Evolutionary conservation across 1,284 basidiomycete species (phyloP).

Genomic region (Malassezia obtusa): DNA sequence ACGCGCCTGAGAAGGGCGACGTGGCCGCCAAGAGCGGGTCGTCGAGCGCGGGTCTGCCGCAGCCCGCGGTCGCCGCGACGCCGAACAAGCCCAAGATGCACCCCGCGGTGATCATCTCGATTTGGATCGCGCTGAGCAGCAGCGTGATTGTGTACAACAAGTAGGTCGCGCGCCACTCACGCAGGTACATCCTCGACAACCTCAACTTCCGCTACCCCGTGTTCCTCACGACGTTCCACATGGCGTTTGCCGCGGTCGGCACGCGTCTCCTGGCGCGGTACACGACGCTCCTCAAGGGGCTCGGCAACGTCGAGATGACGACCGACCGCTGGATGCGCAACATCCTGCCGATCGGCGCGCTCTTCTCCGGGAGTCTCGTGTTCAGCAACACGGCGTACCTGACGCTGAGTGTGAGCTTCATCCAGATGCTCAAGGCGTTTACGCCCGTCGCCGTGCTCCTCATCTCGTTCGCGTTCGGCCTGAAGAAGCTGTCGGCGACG

Average conservation of each 20-base stretch:
- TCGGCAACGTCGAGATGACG: conserved; percentile 69
- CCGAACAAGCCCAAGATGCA: conserved; percentile 41
- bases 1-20: conserved; percentile 2
- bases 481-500: conserved; percentile 74
- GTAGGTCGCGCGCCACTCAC: conserved; percentile 14
- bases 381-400: conserved; percentile 90
- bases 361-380: conserved; percentile 85
- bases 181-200: conserved; percentile 60
- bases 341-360: conserved; percentile 82
- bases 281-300: conserved; percentile 76
- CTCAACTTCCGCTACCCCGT: conserved; percentile 49
- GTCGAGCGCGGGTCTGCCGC: conserved; percentile 5
- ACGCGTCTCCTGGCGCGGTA: conserved; percentile 80
- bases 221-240: conserved; percentile 47
- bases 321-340: conserved; percentile 55
- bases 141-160: conserved; percentile 87
- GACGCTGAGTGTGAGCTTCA: conserved; percentile 79
- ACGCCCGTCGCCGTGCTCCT: conserved; percentile 90
- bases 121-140: conserved; percentile 83
- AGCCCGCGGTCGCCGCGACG: conserved; percentile 10
- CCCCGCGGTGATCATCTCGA: conserved; percentile 62
- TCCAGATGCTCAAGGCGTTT: conserved; percentile 99
- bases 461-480: conserved; percentile 80
- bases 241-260: conserved; percentile 63
- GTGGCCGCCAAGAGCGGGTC: neutral